Percentiles rank a stretch among this genome's conserved stretches.
phyloP scores from a whole-genome alignment of 352 stramenopile genomes.

The Globisporangium spiculum region DNA sequence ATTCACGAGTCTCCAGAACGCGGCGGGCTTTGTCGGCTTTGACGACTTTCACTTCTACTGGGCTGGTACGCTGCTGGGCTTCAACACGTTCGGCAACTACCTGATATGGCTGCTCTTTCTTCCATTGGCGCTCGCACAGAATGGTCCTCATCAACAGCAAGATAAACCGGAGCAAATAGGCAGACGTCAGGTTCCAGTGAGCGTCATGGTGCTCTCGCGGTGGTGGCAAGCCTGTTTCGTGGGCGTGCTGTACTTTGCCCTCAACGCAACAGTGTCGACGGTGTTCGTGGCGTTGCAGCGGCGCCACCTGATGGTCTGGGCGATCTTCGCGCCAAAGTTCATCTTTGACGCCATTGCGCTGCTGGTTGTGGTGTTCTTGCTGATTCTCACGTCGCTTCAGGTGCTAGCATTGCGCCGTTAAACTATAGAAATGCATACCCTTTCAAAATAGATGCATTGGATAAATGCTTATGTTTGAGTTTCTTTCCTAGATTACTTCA shows the following conservation, averaged over 20 bases:
- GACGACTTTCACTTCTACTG: constrained; percentile 82
- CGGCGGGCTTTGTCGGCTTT: constrained; percentile 85
- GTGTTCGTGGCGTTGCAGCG: constrained; percentile 82
- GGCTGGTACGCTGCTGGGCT: constrained; percentile 67
- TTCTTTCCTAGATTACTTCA: not conserved
- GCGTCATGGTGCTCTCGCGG: constrained; percentile 4
- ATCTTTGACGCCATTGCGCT: constrained; percentile 78
- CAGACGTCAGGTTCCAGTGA: not conserved
- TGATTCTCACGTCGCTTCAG: constrained; percentile 34
- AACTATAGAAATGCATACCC: constrained; percentile 2
- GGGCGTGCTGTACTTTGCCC: constrained; percentile 45
- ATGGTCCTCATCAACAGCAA: not conserved
- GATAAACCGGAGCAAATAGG: too few species aligned
- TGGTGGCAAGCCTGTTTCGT: constrained; percentile 21
- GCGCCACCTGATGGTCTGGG: constrained; percentile 92
- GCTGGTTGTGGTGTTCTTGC: constrained; percentile 45
- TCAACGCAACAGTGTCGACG: constrained; percentile 71
- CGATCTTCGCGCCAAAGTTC: constrained; percentile 91
- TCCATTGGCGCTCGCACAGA: constrained; percentile 23
- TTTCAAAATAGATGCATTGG: constrained; percentile 1
- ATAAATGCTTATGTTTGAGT: not conserved
- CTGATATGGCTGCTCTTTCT: constrained; percentile 40
- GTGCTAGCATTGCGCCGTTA: not conserved
- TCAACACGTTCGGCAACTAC: constrained; percentile 89
- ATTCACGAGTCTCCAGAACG: constrained; percentile 91